A percentile compares a stretch with the other conserved stretches of the same genome.
Evolutionary conservation across 805 yeast genomes (phyloP).

Genomic region (Candida krabiensis): DNA sequence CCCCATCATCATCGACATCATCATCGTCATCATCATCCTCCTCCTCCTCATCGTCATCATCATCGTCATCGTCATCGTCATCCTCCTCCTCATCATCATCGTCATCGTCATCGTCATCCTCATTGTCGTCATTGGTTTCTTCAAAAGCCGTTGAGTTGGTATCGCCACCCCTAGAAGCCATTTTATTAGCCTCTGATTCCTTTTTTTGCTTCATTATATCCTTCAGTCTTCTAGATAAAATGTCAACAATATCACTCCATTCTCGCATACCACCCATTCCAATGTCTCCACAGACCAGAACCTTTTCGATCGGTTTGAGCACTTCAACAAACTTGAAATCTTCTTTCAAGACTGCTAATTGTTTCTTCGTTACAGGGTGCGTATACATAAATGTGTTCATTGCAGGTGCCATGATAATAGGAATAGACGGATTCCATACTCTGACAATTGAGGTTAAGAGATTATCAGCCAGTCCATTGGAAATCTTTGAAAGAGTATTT

Average conservation of each 20-base stretch:
- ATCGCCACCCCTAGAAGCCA: too few relatives aligned
- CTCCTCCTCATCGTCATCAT: conserved; percentile 40
- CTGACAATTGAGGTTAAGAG: conserved; percentile 85
- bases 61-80: conserved; percentile 44
- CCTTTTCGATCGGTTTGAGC: conserved; percentile 93
- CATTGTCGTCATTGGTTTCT: conserved; percentile 49
- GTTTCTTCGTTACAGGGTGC: conserved; percentile 84
- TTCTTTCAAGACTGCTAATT: conserved; percentile 70
- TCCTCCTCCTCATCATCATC: conserved; percentile 48
- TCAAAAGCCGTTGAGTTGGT: too few relatives aligned
- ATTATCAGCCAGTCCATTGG: conserved; percentile 91
- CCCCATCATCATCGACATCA: conserved; percentile 40
- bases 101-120: conserved; percentile 42
- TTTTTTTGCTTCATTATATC: conserved; percentile 58
- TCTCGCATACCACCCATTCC: conserved; percentile 99
- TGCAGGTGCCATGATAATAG: conserved; percentile 89
- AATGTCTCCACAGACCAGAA: conserved; percentile 92
- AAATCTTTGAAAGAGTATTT: conserved; percentile 84
- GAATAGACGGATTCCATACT: conserved; percentile 93
- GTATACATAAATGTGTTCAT: conserved; percentile 93
- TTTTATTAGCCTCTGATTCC: conserved; percentile 39
- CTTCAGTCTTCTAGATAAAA: conserved; percentile 69
- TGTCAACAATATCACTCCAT: conserved; percentile 90
- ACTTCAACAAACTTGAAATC: conserved; percentile 96
- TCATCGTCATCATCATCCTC: conserved; percentile 40